Evolutionary conservation across 2,329 filamentous ascomycete genomes (phyloP).

Genomic region (Calonectria pseudoreteaudii): DNA sequence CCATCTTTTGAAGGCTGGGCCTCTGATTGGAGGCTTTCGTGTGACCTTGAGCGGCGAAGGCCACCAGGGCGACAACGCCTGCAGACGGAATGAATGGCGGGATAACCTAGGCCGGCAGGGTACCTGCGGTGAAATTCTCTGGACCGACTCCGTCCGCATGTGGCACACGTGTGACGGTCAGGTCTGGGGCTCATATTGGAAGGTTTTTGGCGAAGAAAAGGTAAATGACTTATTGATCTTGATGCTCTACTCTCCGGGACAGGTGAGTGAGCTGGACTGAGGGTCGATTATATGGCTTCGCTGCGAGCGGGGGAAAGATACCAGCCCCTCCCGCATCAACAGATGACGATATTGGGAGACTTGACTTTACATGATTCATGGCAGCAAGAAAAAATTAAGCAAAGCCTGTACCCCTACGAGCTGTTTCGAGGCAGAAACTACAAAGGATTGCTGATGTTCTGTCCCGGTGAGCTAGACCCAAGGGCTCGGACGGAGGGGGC

Average conservation of each 20-base stretch:
- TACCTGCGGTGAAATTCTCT: conserved; percentile 2
- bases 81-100: conserved; percentile 4
- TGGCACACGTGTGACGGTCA: background rate
- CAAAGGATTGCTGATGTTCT: conserved; percentile 1
- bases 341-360: conserved; percentile 3
- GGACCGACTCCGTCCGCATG: background rate
- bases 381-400: background rate
- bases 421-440: background rate
- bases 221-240: background rate
- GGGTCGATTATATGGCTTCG: conserved; percentile 6
- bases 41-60: background rate
- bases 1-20: background rate
- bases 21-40: conserved; percentile 4
- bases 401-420: background rate
- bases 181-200: background rate
- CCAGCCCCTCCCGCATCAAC: background rate
- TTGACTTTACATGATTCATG: background rate
- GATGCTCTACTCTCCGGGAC: background rate
- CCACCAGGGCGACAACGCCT: conserved; percentile 2
- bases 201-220: background rate
- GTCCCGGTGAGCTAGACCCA: background rate
- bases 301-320: conserved; percentile 3
- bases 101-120: conserved; percentile 1
- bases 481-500: conserved; percentile 5
- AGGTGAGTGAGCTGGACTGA: background rate